A percentile compares a stretch with the other conserved stretches of the same genome.
phyloP scores from a whole-genome alignment of 768 basidiomycete genomes.

The Coprinopsis strossmayeri region DNA sequence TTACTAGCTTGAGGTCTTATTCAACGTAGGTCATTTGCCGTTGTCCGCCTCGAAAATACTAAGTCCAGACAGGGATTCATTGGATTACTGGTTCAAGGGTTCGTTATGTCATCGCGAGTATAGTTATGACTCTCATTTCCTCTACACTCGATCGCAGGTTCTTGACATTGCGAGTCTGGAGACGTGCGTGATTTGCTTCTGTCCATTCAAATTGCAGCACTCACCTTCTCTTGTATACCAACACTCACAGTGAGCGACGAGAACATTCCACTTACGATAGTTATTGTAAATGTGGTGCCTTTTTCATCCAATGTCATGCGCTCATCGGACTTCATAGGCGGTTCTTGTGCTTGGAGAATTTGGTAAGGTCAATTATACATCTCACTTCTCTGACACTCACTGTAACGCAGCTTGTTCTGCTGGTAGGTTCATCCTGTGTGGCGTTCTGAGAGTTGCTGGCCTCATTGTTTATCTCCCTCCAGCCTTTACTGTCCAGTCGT shows the following conservation, averaged over 20 bases:
- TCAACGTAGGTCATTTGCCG: slow-evolving; percentile 34
- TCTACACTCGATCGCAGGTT: slow-evolving; percentile 22
- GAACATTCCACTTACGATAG: slow-evolving; percentile 33
- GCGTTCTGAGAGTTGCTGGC: neutral
- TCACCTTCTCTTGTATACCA: neutral
- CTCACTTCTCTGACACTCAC: too few relatives aligned
- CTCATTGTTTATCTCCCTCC: slow-evolving; percentile 3
- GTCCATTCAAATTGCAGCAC: neutral
- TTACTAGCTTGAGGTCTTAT: slow-evolving; percentile 46
- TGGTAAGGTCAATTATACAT: slow-evolving; percentile 25
- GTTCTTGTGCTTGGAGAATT: slow-evolving; percentile 44
- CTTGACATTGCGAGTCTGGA: slow-evolving; percentile 36
- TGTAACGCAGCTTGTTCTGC: slow-evolving; percentile 29
- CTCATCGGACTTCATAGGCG: slow-evolving; percentile 20
- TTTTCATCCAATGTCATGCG: neutral
- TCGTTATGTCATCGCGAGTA: too few relatives aligned
- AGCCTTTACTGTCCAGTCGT: slow-evolving; percentile 47
- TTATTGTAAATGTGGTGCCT: slow-evolving; percentile 30
- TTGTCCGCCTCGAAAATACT: slow-evolving; percentile 1
- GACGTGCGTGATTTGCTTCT: slow-evolving; percentile 24
- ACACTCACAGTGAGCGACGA: slow-evolving; percentile 43
- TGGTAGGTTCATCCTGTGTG: slow-evolving; percentile 23
- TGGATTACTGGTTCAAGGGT: slow-evolving; percentile 52
- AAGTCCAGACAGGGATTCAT: slow-evolving; percentile 35
- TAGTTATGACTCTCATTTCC: too few relatives aligned